Base-by-base conservation (phyloP, 1,139 yeast species). In the Pichia sp. region DNA sequence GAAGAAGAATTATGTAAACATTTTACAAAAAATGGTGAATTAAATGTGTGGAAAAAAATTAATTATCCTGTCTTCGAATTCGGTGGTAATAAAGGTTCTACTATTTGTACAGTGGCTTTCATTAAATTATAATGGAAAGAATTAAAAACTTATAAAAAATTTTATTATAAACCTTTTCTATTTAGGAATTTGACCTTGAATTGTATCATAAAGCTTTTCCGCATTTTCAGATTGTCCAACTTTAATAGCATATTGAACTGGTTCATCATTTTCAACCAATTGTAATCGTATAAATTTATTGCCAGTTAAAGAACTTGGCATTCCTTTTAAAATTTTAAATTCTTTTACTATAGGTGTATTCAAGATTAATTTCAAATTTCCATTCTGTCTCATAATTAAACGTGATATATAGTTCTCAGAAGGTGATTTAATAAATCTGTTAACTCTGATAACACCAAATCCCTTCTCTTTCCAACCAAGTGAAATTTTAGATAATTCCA, bases 381-480 rank as follows among this genome's bases (percentile, higher is more conserved):
- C 96, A 52, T 85, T 87, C 4, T 96, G 82, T 61, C 99, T 78
- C 97, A 94, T 90, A 4, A 92, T 84, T 27, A 92, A 63, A 54
- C 97, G 72, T 3, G 78, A 66, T 23, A 61, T 62, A 42, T 66
- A 60, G 50, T 55, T 63, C 4, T 43, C 41, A 10, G 37, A n/a
- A n/a, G n/a, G 42, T 4, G 34, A n/a, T 4, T 57, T 57, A 25
- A 61, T 57, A n/a, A 71, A 65, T 50, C 76, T 75, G 63, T 92
- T 92, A 34, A 94, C 75, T 62, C 87, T 96, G 20, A 94, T 67
- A 4, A 80, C 76, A 1, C 99, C 99, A 35, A 84, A 73, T 20
- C 98, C 99, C 57, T 95, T 77, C 64, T 94, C 98, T 62, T 86
- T 92, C 98, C 99, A 94, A 2, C 96, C 97, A 27, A 73, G 77